Evolutionary conservation across 148 eudicot species (phyloP), one percentile per base, ranked within the genome.

Genomic region (Simmondsia chinensis): DNA sequence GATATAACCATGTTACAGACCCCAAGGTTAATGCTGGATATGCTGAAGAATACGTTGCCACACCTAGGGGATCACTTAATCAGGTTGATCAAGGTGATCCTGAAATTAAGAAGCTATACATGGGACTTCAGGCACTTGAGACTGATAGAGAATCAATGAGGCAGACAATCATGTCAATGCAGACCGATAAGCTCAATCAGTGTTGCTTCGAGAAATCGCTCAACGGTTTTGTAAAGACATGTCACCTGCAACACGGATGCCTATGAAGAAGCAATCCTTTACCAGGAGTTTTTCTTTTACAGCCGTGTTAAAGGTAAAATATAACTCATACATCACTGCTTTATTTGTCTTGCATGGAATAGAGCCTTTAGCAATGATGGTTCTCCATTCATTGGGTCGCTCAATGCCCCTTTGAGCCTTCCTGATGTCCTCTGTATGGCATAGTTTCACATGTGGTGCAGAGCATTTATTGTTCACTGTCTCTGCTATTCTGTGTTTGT

Each of bases 131-230:
- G 55, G 94, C 86, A 20, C 93, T 91, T 34, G 99, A 91, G 64
- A 95, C 95, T 52, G 99, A 91, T 55, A 79, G 95, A 59, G 95
- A 91, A 55, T 82, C 95, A 1, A 76, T 91, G 95, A 82, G 85
- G 64, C 95, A 77, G 54, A 72, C 94, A 11, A 54, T 91, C 49
- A 56, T 86, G 44, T 76, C 88, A 49, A 79, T 91, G 78, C 73
- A 94, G 34, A 91, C 95, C 16, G 95, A 91, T 68, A 91, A 74
- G 95, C 95, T 27, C 99, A 91, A 43, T 37, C 79, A 53, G 81
- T 85, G 9, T 64, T 91, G 61, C 69, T 85, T 46, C 76, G 83
- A 72, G 99, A 91, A 73, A 91, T 91, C 54, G 95, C 95, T 65
- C 94, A 86, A 51, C 81, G 86, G 38, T 56, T 85, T 60, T 82